Conservation (phyloP, 352 stramenopile genomes). For the Discostella stelligera region DNA sequence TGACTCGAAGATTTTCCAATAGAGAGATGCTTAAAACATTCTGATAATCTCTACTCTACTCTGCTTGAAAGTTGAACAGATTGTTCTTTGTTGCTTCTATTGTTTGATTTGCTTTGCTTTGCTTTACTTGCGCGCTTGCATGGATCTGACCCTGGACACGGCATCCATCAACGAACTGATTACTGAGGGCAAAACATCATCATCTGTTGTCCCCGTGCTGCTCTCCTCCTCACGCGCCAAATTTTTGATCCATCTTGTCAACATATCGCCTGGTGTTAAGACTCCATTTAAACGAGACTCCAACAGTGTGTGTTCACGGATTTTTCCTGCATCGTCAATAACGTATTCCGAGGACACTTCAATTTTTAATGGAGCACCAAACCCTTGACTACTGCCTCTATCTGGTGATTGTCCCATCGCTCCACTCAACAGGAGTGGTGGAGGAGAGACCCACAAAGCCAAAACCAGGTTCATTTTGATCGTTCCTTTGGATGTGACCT, state of each 20-base stretch:
- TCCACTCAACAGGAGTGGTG: conserved; percentile 19
- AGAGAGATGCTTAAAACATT: too few species aligned
- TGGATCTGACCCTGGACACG: conserved; percentile 28
- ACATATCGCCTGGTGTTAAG: conserved; percentile 62
- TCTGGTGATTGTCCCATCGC: conserved; percentile 6
- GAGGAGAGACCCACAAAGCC: conserved; percentile 45
- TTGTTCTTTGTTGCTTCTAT: too few species aligned
- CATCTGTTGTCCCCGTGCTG: background rate
- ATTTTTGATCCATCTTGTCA: conserved; percentile 54
- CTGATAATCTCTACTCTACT: too few species aligned
- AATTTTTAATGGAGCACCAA: conserved; percentile 56
- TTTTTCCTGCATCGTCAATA: conserved; percentile 52
- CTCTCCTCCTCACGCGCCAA: conserved; percentile 26
- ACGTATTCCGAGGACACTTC: conserved; percentile 64
- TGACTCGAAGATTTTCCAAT: too few species aligned
- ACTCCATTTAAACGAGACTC: conserved; percentile 72
- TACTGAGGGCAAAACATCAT: conserved; percentile 6
- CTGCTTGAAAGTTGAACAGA: too few species aligned
- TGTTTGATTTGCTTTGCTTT: background rate
- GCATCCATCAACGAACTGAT: conserved; percentile 26
- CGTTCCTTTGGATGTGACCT: conserved; percentile 46
- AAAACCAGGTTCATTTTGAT: conserved; percentile 53
- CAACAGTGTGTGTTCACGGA: conserved; percentile 58
- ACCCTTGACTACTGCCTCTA: conserved; percentile 13
- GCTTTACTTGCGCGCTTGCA: conserved; percentile 23